Percentiles rank a stretch among this genome's conserved stretches.
Conservation (phyloP, 768 basidiomycete genomes). For the Boletales sp. region DNA sequence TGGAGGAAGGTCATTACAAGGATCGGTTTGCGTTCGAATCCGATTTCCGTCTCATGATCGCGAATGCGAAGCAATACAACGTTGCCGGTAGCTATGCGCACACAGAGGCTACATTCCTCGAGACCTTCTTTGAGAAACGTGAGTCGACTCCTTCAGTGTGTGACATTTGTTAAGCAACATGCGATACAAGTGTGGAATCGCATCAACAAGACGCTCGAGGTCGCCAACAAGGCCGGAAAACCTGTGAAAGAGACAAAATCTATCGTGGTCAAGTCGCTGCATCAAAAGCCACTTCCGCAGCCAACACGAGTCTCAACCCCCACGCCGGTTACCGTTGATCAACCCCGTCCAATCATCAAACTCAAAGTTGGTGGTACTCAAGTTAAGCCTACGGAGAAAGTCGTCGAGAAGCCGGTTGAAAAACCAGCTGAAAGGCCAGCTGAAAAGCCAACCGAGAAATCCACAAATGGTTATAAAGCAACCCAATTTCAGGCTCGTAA, state of each 20-base stretch:
- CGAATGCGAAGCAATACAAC: slow-evolving; percentile 88
- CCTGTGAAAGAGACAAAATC: slow-evolving; percentile 24
- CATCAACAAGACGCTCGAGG: slow-evolving; percentile 80
- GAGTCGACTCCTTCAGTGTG: slow-evolving; percentile 27
- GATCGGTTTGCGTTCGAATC: slow-evolving; percentile 79
- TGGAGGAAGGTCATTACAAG: slow-evolving; percentile 83
- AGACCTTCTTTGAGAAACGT: slow-evolving; percentile 86
- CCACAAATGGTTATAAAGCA: slow-evolving; percentile 32
- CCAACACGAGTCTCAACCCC: slow-evolving; percentile 6
- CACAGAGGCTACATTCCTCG: slow-evolving; percentile 70
- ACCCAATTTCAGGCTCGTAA: slow-evolving; percentile 42
- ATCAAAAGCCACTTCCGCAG: slow-evolving; percentile 16
- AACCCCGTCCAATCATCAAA: slow-evolving; percentile 62
- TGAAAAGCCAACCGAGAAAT: slow-evolving; percentile 23
- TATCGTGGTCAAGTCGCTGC: slow-evolving; percentile 21
- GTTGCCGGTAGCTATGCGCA: slow-evolving; percentile 64
- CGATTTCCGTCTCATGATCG: slow-evolving; percentile 86
- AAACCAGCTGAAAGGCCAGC: slow-evolving; percentile 18
- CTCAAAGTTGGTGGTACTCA: slow-evolving; percentile 54
- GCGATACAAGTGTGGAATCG: slow-evolving; percentile 72
- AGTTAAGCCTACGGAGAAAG: slow-evolving; percentile 33
- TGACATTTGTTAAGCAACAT: slow-evolving; percentile 6
- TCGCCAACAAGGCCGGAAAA: slow-evolving; percentile 45
- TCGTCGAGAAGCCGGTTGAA: slow-evolving; percentile 24
- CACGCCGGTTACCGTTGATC: slow-evolving; percentile 12